Conservation (phyloP, 768 basidiomycete genomes). For the Cantharellus cinnabarinus region DNA sequence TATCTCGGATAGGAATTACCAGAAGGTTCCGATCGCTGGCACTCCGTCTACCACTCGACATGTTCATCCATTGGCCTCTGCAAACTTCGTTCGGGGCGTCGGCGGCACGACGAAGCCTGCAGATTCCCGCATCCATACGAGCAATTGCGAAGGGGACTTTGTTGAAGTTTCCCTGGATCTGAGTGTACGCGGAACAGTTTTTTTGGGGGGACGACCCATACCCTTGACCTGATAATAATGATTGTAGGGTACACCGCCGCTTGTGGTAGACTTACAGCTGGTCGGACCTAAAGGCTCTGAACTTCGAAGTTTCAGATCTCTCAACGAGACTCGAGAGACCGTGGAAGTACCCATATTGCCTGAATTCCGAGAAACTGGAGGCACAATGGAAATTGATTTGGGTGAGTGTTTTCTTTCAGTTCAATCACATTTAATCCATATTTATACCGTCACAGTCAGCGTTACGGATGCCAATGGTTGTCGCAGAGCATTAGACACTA, state of each 20-base stretch:
- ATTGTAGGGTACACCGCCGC: conserved; percentile 66
- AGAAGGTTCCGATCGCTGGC: conserved; percentile 48
- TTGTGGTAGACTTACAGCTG: conserved; percentile 68
- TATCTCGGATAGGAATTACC: conserved; percentile 71
- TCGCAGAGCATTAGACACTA: conserved; percentile 48
- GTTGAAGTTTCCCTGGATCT: conserved; percentile 69
- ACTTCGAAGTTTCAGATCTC: conserved; percentile 31
- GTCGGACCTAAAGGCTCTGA: conserved; percentile 54
- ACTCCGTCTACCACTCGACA: conserved; percentile 59
- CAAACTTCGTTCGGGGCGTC: conserved; percentile 38
- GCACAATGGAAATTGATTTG: conserved; percentile 59
- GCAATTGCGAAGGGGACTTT: conserved; percentile 54
- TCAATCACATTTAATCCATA: background rate
- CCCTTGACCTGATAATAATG: background rate
- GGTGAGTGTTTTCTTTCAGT: conserved; percentile 22
- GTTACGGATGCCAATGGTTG: conserved; percentile 83
- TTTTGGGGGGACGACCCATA: background rate
- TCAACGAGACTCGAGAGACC: conserved; percentile 33
- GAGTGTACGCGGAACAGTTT: conserved; percentile 24
- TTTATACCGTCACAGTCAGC: conserved; percentile 27
- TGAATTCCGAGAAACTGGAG: conserved; percentile 43
- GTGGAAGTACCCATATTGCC: conserved; percentile 50
- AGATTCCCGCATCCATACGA: conserved; percentile 5
- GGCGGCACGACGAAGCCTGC: conserved; percentile 18
- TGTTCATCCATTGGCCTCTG: conserved; percentile 74